Base-by-base conservation (phyloP, 2,329 filamentous ascomycete genomes). In the Zymoseptoria tritici region DNA sequence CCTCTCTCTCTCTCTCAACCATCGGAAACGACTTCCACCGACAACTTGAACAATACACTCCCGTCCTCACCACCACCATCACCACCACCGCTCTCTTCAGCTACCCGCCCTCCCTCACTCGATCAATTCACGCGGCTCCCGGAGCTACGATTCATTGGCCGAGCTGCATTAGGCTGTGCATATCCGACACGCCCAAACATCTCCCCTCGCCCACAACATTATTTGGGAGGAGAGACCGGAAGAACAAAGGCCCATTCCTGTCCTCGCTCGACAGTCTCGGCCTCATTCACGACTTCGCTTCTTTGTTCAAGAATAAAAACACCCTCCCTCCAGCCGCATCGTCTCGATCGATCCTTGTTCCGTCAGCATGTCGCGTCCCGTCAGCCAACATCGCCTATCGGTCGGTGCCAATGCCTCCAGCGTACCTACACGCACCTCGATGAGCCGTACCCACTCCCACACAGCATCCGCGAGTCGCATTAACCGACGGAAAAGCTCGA, bases 401-500 rank as follows among this genome's bases (percentile, higher is more conserved):
- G 68, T 75, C 70, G 80, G 80, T 70, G 80, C 80, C 69, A 80
- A 82, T 66, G 85, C 86, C 64, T 85, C 86, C 63, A 82, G 80
- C 68, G 76, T 83, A 57, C 80, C 88, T 55, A 79, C 77, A 61
- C 86, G 86, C 67, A 82, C 85, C 72, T 78, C 83, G 65, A 85
- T 89, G 77, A 83, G 85, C 64, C 87, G 91, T 71, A 86, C 85
- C 68, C 90, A 91, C 78, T 90, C 90, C 55, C 88, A 94, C 75
- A 94, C 75, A 93, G 90, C 60, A 67, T 85, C 88, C 60, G 83
- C 92, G 71, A 93, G 92, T 78, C 89, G 94, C 68, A 85, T 97
- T 67, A 91, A 90, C 68, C 90, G 93, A 71, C 86, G 94, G 70
- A 97, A 97, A 83, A 97, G 92, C 77, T 91, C 96, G 73, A 86